phyloP scores from a whole-genome alignment of 495 filamentous ascomycete species.

The Cairneyella variabilis region DNA sequence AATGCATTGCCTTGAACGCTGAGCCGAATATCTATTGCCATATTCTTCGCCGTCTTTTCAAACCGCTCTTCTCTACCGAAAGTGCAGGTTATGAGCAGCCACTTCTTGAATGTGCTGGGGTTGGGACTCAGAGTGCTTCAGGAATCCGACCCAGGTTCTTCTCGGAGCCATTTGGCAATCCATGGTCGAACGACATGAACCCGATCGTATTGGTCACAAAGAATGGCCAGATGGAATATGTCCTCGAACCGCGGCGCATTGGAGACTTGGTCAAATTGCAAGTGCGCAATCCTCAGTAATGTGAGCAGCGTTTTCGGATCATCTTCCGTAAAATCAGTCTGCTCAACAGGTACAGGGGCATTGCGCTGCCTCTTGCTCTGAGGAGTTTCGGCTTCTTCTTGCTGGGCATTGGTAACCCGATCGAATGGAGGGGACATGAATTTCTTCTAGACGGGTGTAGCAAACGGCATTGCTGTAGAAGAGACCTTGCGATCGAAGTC shows the following conservation, averaged over 20 bases:
- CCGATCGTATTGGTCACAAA: constrained; percentile 13
- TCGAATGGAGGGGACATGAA: no score
- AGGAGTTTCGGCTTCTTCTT: no score
- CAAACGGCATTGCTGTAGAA: no score
- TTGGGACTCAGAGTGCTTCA: no score
- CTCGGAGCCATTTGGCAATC: background rate
- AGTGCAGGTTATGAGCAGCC: background rate
- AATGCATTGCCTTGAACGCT: no score
- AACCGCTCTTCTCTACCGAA: background rate
- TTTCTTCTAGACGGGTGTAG: no score
- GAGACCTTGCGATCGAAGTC: no score
- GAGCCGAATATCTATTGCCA: background rate
- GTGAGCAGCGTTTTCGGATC: constrained; percentile 2
- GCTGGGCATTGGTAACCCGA: no score
- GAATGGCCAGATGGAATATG: background rate
- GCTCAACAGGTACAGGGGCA: background rate
- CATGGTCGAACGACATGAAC: constrained; percentile 4
- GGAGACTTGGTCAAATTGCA: constrained; percentile 7
- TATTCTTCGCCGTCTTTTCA: background rate
- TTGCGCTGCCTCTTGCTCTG: no score
- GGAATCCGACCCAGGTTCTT: background rate
- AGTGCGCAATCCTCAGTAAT: constrained; percentile 13
- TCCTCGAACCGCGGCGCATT: background rate
- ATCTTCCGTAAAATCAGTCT: constrained; percentile 9
- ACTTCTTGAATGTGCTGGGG: no score